These are phyloP conservation scores for Penicillium subrubescens DNA, from an alignment of 495 filamentous ascomycete species.

Conservation along the genomic window DNA sequence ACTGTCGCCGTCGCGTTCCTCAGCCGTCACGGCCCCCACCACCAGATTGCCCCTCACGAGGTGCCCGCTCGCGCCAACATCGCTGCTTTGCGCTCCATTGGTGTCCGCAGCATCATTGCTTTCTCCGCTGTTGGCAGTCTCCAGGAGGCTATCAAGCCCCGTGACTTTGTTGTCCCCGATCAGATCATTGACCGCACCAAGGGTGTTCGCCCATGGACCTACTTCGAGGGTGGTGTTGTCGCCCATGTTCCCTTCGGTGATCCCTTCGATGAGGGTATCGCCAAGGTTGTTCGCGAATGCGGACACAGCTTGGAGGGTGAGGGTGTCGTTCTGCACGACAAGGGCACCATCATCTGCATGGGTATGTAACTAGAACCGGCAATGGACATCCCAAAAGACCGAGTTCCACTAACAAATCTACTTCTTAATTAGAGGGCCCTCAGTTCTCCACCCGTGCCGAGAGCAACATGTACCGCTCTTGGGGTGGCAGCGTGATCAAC, in stretches of 20 bases:
- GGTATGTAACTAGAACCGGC: constrained; percentile 53
- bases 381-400: background rate
- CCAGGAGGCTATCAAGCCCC: constrained; percentile 85
- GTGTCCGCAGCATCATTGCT: constrained; percentile 86
- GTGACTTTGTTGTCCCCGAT: constrained; percentile 94
- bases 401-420: constrained; percentile 8
- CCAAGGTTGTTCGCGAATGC: constrained; percentile 67
- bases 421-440: constrained; percentile 70
- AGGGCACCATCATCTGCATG: constrained; percentile 87
- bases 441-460: constrained; percentile 98
- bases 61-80: constrained; percentile 92
- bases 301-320: constrained; percentile 78
- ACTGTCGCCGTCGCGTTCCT: constrained; percentile 86
- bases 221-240: constrained; percentile 92
- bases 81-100: constrained; percentile 84
- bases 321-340: constrained; percentile 73
- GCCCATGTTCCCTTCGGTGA: constrained; percentile 95
- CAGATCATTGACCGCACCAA: constrained; percentile 98
- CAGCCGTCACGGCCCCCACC: constrained; percentile 84
- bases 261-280: constrained; percentile 82
- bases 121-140: constrained; percentile 95
- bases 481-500: constrained; percentile 92
- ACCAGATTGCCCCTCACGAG: constrained; percentile 90
- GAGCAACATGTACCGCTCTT: constrained; percentile 88
- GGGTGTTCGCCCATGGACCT: constrained; percentile 88